phyloP scores from a whole-genome alignment of 2,329 filamentous ascomycete species.

The Elsinoe necatrix region DNA sequence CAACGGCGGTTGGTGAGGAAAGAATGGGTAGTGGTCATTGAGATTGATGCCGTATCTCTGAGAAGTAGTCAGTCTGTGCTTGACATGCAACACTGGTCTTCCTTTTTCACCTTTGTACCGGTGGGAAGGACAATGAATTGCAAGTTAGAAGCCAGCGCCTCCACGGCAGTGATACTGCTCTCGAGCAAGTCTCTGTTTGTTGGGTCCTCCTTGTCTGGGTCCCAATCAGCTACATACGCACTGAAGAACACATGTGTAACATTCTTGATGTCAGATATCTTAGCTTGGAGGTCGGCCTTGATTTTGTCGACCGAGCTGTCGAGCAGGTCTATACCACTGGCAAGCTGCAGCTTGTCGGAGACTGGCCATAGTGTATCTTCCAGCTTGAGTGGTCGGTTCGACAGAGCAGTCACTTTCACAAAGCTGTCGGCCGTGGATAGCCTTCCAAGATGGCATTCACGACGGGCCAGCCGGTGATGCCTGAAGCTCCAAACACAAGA shows the following conservation, averaged over 20 bases:
- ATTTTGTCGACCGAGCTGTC: constrained; percentile 27
- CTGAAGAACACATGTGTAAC: constrained; percentile 39
- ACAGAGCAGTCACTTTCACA: constrained; percentile 39
- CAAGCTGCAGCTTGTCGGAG: constrained; percentile 34
- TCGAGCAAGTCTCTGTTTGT: constrained; percentile 37
- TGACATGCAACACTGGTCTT: not conserved
- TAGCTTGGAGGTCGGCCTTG: constrained; percentile 15
- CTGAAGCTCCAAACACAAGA: constrained; percentile 37
- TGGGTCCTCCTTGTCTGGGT: constrained; percentile 31
- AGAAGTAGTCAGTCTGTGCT: not conserved
- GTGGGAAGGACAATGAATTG: constrained; percentile 34
- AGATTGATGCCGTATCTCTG: not conserved
- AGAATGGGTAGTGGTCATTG: not conserved
- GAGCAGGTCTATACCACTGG: constrained; percentile 37
- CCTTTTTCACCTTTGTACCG: constrained; percentile 26
- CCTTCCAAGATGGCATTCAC: constrained; percentile 37
- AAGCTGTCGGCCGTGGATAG: constrained; percentile 39
- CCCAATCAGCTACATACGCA: constrained; percentile 35
- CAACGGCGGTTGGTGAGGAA: constrained; percentile 22
- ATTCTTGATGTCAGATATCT: constrained; percentile 29
- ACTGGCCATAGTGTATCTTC: constrained; percentile 33
- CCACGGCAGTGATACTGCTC: constrained; percentile 31
- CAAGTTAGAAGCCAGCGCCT: constrained; percentile 28
- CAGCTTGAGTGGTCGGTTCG: constrained; percentile 35
- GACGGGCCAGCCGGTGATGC: constrained; percentile 45